Evolutionary conservation across 2,329 filamentous ascomycete species (phyloP).

Genomic region (Pseudocercospora vitis): DNA sequence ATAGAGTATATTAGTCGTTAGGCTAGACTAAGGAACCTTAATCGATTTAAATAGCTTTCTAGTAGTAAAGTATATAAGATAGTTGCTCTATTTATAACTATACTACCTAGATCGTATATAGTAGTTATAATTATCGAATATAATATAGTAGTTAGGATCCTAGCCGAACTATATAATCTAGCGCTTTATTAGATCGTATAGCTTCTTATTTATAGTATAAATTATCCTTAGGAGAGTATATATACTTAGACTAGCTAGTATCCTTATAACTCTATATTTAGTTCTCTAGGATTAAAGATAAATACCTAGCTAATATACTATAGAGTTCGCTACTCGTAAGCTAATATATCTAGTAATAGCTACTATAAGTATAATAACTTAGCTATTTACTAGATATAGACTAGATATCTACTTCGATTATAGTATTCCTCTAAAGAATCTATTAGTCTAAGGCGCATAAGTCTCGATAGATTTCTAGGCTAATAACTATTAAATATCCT

Average conservation of each 20-base stretch:
- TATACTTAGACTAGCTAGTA: neutral
- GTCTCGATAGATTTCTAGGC: neutral
- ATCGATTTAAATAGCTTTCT: neutral
- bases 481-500: neutral
- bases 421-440: neutral
- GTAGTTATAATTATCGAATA: neutral
- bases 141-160: neutral
- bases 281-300: neutral
- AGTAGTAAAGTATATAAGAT: neutral
- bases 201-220: neutral
- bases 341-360: neutral
- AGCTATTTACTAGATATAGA: neutral
- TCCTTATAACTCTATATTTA: neutral
- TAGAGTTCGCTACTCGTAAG: neutral
- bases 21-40: neutral
- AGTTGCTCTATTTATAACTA: neutral
- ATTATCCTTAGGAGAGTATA: neutral
- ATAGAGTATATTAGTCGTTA: neutral
- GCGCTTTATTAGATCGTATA: neutral
- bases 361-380: neutral
- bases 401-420: neutral
- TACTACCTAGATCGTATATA: neutral
- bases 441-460: neutral
- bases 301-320: neutral
- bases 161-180: neutral